Base-by-base conservation (phyloP, 2,329 filamentous ascomycete species). In the Scytalidium sp. region DNA sequence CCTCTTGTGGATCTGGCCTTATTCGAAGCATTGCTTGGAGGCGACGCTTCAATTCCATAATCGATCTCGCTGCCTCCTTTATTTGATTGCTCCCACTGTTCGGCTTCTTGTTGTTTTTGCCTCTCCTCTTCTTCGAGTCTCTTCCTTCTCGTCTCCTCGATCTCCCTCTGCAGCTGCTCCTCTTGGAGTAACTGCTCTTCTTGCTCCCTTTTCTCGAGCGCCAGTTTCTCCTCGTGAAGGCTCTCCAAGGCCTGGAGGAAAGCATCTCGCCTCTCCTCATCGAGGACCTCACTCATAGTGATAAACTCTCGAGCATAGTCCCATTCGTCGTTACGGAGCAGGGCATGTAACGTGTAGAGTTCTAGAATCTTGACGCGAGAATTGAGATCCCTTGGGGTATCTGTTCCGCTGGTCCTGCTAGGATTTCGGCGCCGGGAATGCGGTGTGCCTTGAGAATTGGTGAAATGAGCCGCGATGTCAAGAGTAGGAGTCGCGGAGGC, bases 261-360 rank as follows among this genome's bases (percentile, higher is more conserved):
- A 1, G 89, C 85, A 60, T 97, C 90, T 55, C 90, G 84, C 41
- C 90, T 83, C 71, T 97, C 94, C 46, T 97, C 93, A 66, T 97
- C 93, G 1, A 99, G 78, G 21, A 96, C 83, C 43, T 93, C 85
- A 66, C 85, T 94, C 63, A 90, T 83, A 61, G 79, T 83, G 63
- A 97, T 95, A 67, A 97, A 97, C 60, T 96, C 89, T 52, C 84
- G 82, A 3, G 94, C 90, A 61, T 97, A 97, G 51, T 96, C 90
- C 94, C 94, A 99, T 70, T 97, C 91, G 49, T 90, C 85, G 60
- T 97, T 97, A 47, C 90, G 81, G 4, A 93, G 84, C n/a, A 99
- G 81, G 7, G 97, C 90, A 64, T 99, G 94, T 3, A 99, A 79
- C 1, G 91, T 95, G 68, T 97, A 99, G 8, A 99, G 78, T 70